Evolutionary conservation across 768 basidiomycete species (phyloP), one percentile per base, ranked within the genome.

Genomic region (Coprinopsis sp.): DNA sequence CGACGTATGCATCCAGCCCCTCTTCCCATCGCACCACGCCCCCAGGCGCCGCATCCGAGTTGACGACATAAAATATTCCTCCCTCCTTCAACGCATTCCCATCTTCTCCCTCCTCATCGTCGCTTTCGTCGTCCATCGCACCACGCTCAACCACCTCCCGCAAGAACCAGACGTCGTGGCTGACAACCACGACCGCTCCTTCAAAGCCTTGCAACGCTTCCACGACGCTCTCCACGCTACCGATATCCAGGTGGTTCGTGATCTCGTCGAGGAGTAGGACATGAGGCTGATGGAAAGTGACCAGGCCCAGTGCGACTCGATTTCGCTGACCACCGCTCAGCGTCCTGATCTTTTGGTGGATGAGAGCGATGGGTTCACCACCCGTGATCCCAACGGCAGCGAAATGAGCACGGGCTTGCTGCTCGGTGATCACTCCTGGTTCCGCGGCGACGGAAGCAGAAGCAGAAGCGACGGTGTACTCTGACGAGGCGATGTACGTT

Each of bases 221-320:
- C 0, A 77, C 74, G 2, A 87, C 63, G 0, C 77, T 78, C 48
- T 71, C 62, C 25, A 84, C 77, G 2, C 81, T 84, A 21, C 74
- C 71, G 33, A 72, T 68, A 58, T 87, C 84, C 33, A 87, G 62
- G 63, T 87, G 84, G n/a, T 83, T 77, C 36, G 84, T 82, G 4
- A 82, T 77, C 58, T 87, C 84, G 52, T 79, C 76, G 19, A 79
- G 62, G 6, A 78, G 60, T 25, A 82, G 64, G 4, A 82, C 66
- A 50, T 79, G 72, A 4, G 83, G 82, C 2, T 74, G 59, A 6
- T 68, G 63, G 53, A 73, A 81, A 19, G 82, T 68, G 16, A 84
- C 63, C 44, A 75, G 59, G 1, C 77, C 77, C 13, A 86, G 64
- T 1, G 80, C 81, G 12, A 84, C 66, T 8, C 83, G 74, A 30